Evolutionary conservation across 2,329 filamentous ascomycete species (phyloP), one percentile per base, ranked within the genome.

Genomic region (Diaporthe vaccinii): DNA sequence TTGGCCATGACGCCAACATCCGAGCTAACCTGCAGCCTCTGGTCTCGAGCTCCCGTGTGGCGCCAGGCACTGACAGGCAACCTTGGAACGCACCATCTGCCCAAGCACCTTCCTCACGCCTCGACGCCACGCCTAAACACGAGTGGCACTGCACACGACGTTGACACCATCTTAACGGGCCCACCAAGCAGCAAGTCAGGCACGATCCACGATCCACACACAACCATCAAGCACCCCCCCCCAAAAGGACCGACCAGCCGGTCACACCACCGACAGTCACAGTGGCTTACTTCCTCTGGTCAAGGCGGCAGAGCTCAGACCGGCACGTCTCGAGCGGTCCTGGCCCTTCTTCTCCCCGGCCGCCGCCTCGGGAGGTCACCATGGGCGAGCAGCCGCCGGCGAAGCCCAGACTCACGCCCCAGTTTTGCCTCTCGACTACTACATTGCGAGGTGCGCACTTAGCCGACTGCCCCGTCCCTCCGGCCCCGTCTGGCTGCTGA

Each of bases 361-460:
- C 36, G n/a, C 49, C 20, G 55, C 61, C 51, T 34, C 72, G 44
- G 41, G 51, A 78, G 77, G 80, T 80, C 77, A 87, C 81, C 78
- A 90, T 90, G 89, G 84, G 85, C 59, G 83, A 85, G 76, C 83
- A 85, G 76, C 83, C 85, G 55, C 83, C 85, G n/a, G 74, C 80
- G 15, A 82, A 83, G 74, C 92, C 92, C 71, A 82, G 80, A 41
- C 85, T 95, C 77, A 93, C 90, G 76, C 93, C 93, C 59, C 93
- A 94, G 82, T 94, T 95, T 81, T 97, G 94, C 84, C 96, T 95
- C 83, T 93, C 92, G 17, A 91, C 92, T 72, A 88, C 89, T 62
- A 88, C 91, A 25, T 85, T 96, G 65, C 88, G 91, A 91, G 93
- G 94, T 94, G 83, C 57, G 83, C 57, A 87, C 71, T 3, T 2